These are phyloP conservation scores for Saccharomycopsis oosterbeekiorum DNA, from an alignment of 805 yeast species.

Conservation along the genomic window DNA sequence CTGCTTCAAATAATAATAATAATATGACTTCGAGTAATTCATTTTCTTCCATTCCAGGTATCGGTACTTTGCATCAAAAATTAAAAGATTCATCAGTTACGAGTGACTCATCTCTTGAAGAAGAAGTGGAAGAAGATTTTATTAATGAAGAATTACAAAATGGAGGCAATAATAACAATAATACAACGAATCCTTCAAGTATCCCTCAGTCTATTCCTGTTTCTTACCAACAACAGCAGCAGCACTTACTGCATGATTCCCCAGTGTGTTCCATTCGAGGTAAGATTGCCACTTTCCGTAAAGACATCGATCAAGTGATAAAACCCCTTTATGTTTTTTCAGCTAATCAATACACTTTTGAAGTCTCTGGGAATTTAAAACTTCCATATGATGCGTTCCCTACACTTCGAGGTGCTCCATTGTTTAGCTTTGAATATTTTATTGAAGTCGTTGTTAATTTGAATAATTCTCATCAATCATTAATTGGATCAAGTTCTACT, in stretches of 20 bases:
- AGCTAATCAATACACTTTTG: slow-evolving; percentile 25
- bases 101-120: background rate
- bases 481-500: background rate
- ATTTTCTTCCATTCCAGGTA: background rate
- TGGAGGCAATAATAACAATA: background rate
- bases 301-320: slow-evolving; percentile 70
- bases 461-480: slow-evolving; percentile 41
- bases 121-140: background rate
- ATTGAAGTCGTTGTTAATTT: slow-evolving; percentile 77
- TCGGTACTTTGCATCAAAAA: background rate
- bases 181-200: background rate
- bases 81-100: background rate
- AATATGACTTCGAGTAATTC: background rate
- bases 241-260: slow-evolving; percentile 20
- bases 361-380: slow-evolving; percentile 50
- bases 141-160: background rate
- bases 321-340: slow-evolving; percentile 55
- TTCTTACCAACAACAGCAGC: background rate
- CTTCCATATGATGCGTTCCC: slow-evolving; percentile 85
- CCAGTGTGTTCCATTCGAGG: slow-evolving; percentile 28
- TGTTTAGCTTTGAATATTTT: slow-evolving; percentile 76
- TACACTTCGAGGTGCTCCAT: slow-evolving; percentile 59
- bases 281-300: slow-evolving; percentile 57
- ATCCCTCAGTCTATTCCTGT: slow-evolving; percentile 22
- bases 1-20: background rate